Conservation (phyloP, 768 basidiomycete genomes). For the Suillus bovinus region DNA sequence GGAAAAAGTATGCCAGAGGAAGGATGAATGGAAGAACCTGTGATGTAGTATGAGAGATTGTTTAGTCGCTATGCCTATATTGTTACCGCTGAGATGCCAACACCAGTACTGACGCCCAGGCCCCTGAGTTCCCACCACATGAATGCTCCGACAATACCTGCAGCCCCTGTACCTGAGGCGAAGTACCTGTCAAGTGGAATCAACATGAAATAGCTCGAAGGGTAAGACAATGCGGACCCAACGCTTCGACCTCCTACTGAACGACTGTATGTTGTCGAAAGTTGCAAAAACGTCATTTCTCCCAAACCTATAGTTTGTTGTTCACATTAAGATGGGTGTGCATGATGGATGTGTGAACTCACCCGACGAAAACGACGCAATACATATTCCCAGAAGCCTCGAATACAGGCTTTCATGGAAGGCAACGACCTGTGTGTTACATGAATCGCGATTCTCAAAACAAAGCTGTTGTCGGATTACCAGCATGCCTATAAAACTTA, state of each 20-base stretch:
- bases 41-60: slow-evolving; percentile 7
- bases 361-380: slow-evolving; percentile 91
- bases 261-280: slow-evolving; percentile 81
- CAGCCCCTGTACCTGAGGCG: slow-evolving; percentile 91
- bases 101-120: slow-evolving; percentile 79
- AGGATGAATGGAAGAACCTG: slow-evolving; percentile 84
- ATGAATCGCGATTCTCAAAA: not conserved
- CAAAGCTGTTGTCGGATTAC: slow-evolving; percentile 45
- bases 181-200: slow-evolving; percentile 61
- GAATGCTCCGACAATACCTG: slow-evolving; percentile 89
- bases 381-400: slow-evolving; percentile 75
- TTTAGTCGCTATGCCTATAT: slow-evolving; percentile 25
- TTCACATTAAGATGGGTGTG: slow-evolving; percentile 5
- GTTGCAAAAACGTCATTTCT: slow-evolving; percentile 91
- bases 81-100: slow-evolving; percentile 76
- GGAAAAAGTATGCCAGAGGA: slow-evolving; percentile 71
- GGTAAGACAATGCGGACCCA: slow-evolving; percentile 49
- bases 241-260: slow-evolving; percentile 78
- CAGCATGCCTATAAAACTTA: slow-evolving; percentile 85
- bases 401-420: slow-evolving; percentile 62
- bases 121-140: slow-evolving; percentile 93
- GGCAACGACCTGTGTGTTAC: slow-evolving; percentile 67
- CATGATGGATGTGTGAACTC: slow-evolving; percentile 4
- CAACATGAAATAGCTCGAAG: not conserved
- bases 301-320: slow-evolving; percentile 66